Evolutionary conservation across 208 protist species (phyloP).

Genomic region (Borovskyia barvae): DNA sequence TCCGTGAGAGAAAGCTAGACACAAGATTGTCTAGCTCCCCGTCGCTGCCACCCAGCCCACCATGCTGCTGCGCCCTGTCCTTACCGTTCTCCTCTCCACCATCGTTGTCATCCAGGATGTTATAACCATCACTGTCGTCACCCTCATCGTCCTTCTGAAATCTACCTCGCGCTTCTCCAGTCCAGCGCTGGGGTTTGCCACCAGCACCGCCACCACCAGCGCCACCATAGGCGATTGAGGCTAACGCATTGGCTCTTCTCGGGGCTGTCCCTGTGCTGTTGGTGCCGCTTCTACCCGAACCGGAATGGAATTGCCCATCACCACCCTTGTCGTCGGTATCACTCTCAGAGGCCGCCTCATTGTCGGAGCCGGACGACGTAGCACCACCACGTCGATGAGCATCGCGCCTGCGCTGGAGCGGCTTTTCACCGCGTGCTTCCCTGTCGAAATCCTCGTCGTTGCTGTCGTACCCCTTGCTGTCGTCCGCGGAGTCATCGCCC

Average conservation of each 20-base stretch:
- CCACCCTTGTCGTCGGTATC: slow-evolving; percentile 29
- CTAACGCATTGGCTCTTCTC: slow-evolving; percentile 22
- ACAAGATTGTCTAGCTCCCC: slow-evolving; percentile 49
- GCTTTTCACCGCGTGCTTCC: slow-evolving; percentile 59
- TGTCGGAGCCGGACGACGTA: slow-evolving; percentile 8
- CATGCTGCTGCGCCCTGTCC: slow-evolving; percentile 3
- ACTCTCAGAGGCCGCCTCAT: slow-evolving; percentile 33
- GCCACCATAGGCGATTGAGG: slow-evolving; percentile 18
- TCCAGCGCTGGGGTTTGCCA: neutral
- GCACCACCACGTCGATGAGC: neutral
- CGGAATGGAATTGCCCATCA: no score
- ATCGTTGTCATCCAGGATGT: slow-evolving; percentile 64
- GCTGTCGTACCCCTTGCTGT: slow-evolving; percentile 82
- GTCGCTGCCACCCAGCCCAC: slow-evolving; percentile 10
- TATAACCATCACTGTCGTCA: slow-evolving; percentile 44
- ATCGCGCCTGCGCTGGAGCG: slow-evolving; percentile 10
- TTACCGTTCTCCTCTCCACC: slow-evolving; percentile 16
- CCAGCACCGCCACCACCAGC: neutral
- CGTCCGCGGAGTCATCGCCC: slow-evolving; percentile 31
- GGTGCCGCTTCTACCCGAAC: neutral
- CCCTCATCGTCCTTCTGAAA: slow-evolving; percentile 18
- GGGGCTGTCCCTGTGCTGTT: neutral
- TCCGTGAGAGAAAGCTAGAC: slow-evolving; percentile 36
- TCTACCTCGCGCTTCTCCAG: neutral
- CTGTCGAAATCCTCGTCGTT: slow-evolving; percentile 86